phyloP scores from a whole-genome alignment of 192 early-diverging fungal genomes.

The Backusella macrospora region DNA sequence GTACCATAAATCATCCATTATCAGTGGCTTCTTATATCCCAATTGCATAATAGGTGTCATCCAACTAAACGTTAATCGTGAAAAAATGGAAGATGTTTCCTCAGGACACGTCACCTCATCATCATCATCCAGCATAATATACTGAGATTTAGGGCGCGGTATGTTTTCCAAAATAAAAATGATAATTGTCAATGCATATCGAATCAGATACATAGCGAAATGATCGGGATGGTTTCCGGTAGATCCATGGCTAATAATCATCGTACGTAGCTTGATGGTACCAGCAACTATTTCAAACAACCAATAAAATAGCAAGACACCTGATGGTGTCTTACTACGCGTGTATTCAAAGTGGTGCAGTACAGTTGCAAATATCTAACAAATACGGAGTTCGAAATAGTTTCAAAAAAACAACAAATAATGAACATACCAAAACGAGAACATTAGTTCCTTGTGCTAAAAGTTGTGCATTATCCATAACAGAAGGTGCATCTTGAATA shows the following conservation, averaged over 20 bases:
- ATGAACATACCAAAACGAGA: slow-evolving; percentile 34
- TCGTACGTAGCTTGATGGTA: slow-evolving; percentile 49
- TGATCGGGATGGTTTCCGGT: slow-evolving; percentile 13
- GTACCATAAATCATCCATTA: slow-evolving; percentile 71
- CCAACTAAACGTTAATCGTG: slow-evolving; percentile 85
- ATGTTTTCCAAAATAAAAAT: slow-evolving; percentile 51
- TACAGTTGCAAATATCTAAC: slow-evolving; percentile 32
- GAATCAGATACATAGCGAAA: slow-evolving; percentile 35
- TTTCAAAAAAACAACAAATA: background rate
- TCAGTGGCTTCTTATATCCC: slow-evolving; percentile 75
- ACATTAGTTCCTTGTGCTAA: slow-evolving; percentile 29
- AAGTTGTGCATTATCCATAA: slow-evolving; percentile 26
- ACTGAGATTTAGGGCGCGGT: slow-evolving; percentile 38
- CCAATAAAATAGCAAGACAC: slow-evolving; percentile 65
- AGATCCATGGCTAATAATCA: slow-evolving; percentile 18
- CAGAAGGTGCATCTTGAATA: background rate
- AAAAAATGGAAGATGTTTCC: slow-evolving; percentile 82
- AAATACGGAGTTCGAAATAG: slow-evolving; percentile 6
- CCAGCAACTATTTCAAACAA: slow-evolving; percentile 43
- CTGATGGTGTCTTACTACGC: slow-evolving; percentile 47
- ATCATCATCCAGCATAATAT: slow-evolving; percentile 39
- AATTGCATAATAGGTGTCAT: slow-evolving; percentile 84
- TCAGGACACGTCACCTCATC: slow-evolving; percentile 65
- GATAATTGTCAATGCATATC: slow-evolving; percentile 37
- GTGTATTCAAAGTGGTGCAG: slow-evolving; percentile 41